Evolutionary conservation across 2,329 filamentous ascomycete genomes (phyloP).

Genomic region (Colletotrichum sidae): DNA sequence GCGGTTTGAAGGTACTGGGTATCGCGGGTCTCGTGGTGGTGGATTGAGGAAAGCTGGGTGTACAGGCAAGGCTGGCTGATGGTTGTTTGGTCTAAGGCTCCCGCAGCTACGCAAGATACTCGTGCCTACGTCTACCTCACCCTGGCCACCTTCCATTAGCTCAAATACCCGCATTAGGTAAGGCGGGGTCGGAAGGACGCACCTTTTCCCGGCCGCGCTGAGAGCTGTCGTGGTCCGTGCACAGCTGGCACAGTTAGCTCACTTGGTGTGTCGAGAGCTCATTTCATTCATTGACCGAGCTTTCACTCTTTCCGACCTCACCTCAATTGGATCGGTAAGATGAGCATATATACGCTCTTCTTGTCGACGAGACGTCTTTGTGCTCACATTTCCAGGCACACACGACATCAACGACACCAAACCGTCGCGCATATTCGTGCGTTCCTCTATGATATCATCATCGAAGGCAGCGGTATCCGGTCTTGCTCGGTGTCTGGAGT

Average conservation of each 20-base stretch:
- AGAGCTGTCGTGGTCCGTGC: background rate
- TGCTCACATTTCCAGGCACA: no score
- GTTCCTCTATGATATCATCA: no score
- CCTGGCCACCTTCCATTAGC: slow-evolving; percentile 29
- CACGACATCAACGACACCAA: no score
- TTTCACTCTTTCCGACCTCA: no score
- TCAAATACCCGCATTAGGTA: slow-evolving; percentile 35
- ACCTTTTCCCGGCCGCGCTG: slow-evolving; percentile 29
- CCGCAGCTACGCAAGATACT: slow-evolving; percentile 38
- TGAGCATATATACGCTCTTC: no score
- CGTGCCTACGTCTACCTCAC: slow-evolving; percentile 38
- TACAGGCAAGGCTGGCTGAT: slow-evolving; percentile 29
- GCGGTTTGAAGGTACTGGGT: background rate
- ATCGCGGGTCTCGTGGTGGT: background rate
- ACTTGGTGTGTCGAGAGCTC: background rate
- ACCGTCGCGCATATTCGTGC: no score
- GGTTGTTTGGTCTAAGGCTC: slow-evolving; percentile 37
- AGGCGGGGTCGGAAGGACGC: slow-evolving; percentile 32
- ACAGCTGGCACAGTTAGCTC: background rate
- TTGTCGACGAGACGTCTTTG: no score
- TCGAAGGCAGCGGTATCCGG: no score
- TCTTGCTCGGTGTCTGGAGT: no score
- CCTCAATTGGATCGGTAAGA: no score
- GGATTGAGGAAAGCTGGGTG: slow-evolving; percentile 3
- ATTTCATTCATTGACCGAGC: no score